Conservation (phyloP, 768 basidiomycete species). For the Trametes cinnabarina region DNA sequence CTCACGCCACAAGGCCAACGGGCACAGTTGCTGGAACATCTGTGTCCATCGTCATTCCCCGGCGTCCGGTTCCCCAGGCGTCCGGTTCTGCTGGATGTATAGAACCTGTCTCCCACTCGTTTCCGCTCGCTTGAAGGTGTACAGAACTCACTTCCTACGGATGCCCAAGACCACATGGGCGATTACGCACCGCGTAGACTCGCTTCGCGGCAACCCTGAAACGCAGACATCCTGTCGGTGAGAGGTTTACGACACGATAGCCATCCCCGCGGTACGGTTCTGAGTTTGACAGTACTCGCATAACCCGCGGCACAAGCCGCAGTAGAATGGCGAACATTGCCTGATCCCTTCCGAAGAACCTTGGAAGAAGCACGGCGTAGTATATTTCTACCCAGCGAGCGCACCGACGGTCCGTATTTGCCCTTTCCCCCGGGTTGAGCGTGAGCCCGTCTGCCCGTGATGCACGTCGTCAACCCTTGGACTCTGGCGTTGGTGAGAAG, state of each 20-base stretch:
- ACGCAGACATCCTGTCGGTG: neutral
- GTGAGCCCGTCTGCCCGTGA: neutral
- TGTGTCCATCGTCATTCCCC: neutral
- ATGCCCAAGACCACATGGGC: neutral
- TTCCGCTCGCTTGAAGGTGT: neutral
- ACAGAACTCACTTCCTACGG: no score
- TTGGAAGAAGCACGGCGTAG: neutral
- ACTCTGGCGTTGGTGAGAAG: neutral
- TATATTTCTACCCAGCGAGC: neutral
- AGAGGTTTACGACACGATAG: neutral
- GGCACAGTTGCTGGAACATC: neutral
- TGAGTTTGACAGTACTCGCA: no score
- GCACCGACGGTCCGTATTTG: neutral
- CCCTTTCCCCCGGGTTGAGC: neutral
- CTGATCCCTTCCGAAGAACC: neutral
- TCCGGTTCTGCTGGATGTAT: neutral
- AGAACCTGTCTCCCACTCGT: neutral
- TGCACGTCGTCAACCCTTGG: neutral
- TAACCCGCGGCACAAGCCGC: no score
- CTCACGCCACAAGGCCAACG: constrained; percentile 18
- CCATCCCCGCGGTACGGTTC: no score
- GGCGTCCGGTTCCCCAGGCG: constrained; percentile 1
- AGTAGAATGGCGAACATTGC: neutral
- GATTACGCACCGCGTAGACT: neutral
- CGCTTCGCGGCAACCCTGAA: neutral